Base-by-base conservation (phyloP, 2,329 filamentous ascomycete species). In the Alternaria postmessia region DNA sequence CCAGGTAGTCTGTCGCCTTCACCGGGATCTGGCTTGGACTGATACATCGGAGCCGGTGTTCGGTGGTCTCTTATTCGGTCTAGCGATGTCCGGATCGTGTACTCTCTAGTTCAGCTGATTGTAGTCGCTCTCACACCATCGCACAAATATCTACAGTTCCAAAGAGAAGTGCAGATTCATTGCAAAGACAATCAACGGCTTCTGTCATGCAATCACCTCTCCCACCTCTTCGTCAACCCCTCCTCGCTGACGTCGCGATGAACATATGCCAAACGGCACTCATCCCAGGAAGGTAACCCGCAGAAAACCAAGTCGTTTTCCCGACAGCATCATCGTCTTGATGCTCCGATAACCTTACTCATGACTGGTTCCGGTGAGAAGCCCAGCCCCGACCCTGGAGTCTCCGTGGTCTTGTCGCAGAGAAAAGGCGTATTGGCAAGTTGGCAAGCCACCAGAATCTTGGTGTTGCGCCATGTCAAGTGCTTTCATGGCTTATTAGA, bases 391-490 rank as follows among this genome's bases (percentile, higher is more conserved):
- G 48, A 58, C 22, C 43, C 54, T 53, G 54, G 59, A 61, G 53
- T 60, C 54, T 60, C 59, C 47, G 56, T 48, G 46, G 61, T 66
- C 66, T 68, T 70, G 65, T 70, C 61, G 54, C 51, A 56, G 58
- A 47, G 55, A 55, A 65, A 56, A 39, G 48, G 54, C 57, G 56
- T 28, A 65, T 70, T 71, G 68, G 69, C 69, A 68, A 66, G 68
- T 70, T 71, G 68, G 69, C 69, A 72, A 68, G 12, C 65, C 65
- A 67, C 68, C 63, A 9, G 64, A 59, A 55, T 47, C 65, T 67
- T 69, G 65, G 66, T 59, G 54, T 54, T 42, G 62, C 47, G 58
- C 54, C 57, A 48, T 44, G 39, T 61, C 51, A 43, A 56, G 54
- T 41, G 49, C 63, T 54, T 57, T 62, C 57, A 59, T 47, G 39